phyloP scores from a whole-genome alignment of 331 rosid species.

The Malus hybrid region DNA sequence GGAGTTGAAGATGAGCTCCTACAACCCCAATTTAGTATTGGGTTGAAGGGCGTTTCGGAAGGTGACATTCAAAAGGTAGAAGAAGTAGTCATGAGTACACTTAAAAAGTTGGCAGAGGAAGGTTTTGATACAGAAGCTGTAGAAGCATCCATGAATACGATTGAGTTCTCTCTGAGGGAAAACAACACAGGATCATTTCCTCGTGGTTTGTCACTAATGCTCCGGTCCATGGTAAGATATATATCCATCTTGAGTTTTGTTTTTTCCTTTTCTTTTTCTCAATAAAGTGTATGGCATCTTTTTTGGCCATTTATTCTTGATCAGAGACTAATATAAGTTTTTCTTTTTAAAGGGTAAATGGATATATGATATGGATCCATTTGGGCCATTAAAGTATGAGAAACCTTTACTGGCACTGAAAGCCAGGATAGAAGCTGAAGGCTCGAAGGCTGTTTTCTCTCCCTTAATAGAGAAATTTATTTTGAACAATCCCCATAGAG shows the following conservation, averaged over 20 bases:
- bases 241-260: slow-evolving; percentile 1
- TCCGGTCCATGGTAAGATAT: slow-evolving; percentile 78
- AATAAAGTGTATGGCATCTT: neutral
- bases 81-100: slow-evolving; percentile 56
- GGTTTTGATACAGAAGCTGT: slow-evolving; percentile 84
- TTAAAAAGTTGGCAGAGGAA: slow-evolving; percentile 66
- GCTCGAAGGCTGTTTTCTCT: slow-evolving; percentile 80
- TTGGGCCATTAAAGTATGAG: slow-evolving; percentile 90
- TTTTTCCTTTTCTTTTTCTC: neutral
- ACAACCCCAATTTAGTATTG: slow-evolving; percentile 93
- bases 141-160: slow-evolving; percentile 99
- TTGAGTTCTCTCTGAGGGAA: slow-evolving; percentile 96
- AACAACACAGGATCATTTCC: slow-evolving; percentile 99
- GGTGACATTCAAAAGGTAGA: slow-evolving; percentile 78
- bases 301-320: slow-evolving; percentile 4
- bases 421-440: slow-evolving; percentile 77
- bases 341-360: slow-evolving; percentile 71
- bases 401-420: slow-evolving; percentile 79
- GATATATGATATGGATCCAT: slow-evolving; percentile 98
- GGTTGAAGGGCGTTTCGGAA: slow-evolving; percentile 78
- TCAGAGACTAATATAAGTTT: neutral
- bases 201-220: slow-evolving; percentile 94
- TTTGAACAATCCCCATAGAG: slow-evolving; percentile 79
- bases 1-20: slow-evolving; percentile 96
- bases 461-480: slow-evolving; percentile 83